Evolutionary conservation across 2,329 filamentous ascomycete species (phyloP), one percentile per base, ranked within the genome.

Genomic region (Cercospora nicotianae): DNA sequence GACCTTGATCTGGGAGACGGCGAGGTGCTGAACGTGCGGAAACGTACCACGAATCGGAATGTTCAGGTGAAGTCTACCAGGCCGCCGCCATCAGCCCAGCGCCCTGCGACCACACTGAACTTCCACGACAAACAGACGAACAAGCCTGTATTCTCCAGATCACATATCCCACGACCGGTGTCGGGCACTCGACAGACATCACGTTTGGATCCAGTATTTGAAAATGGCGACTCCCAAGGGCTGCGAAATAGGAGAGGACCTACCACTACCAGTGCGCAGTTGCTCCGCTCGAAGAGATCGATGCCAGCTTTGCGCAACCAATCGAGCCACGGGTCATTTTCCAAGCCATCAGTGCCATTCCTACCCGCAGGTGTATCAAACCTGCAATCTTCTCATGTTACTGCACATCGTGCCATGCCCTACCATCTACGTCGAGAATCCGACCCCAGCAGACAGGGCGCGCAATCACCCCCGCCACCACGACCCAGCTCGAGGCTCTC

Each of bases 191-290:
- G 81, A 63, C 79, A 80, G 18, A 67, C 71, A 12, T 91, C 91
- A 10, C 90, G 90, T 18, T 85, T 98, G n/a, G 94, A 96, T 77
- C 93, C 94, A 23, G 93, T 98, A 5, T 96, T 93, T 45, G 94
- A 98, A 80, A 93, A 89, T 72, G 93, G 93, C 61, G 92, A 89
- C 3, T 88, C 91, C 85, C 88, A 71, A 87, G 88, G 80, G 81
- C 90, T 72, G 82, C 87, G 65, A 85, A 88, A 64, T 84, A 86
- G 68, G 31, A 79, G 80, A 62, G 84, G 87, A 70, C 81, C 83
- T 12, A 85, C 83, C 16, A 84, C 84, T 2, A 84, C 84, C 12
- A 83, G 81, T 72, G 80, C 85, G 48, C 85, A 87, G 69, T 79
- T 87, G 39, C 79, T 90, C 36, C 86, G 84, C 67, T 80, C 84